Base-by-base conservation (phyloP, 495 filamentous ascomycete species). In the Penicillium psychrofluorescens region DNA sequence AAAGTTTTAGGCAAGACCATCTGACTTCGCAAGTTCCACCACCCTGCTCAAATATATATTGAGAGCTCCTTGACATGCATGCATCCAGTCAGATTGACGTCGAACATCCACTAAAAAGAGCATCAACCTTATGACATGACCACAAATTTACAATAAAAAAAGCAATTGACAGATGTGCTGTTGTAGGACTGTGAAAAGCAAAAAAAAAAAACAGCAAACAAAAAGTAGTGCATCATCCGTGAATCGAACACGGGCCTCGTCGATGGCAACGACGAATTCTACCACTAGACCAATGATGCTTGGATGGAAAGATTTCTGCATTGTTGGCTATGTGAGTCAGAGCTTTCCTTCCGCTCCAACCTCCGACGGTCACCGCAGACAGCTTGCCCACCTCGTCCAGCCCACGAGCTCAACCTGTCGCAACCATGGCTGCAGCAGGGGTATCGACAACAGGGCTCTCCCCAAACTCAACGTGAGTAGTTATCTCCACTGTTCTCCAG, bases 221-320 rank as follows among this genome's bases (percentile, higher is more conserved):
- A 49, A 51, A 50, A 63, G 52, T 36, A 45, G 41, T 73, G 71
- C 71, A 71, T 72, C 66, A 71, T 70, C 69, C 70, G 71, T 68
- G 72, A 75, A 74, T 75, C 72, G 72, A 75, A 75, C 72, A 68
- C 72, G 70, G 70, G 72, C 68, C 72, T 74, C 72, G 61, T 75
- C 72, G 72, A 75, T 75, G 70, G 71, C 70, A 75, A 74, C 71
- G 71, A 75, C 61, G 71, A 74, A 75, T 75, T 75, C 68, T 75
- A 75, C 71, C 71, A 75, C 71, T 75, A 75, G 69, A 75, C 71
- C 71, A 75, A 70, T 71, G 67, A 72, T 71, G 71, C 71, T 64
- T 22, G 22, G 22, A 22, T 4, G 22, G 0, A 22, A 22, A 4
- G 4, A 22, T 22, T 22, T 22, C 22, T 22, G 22, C 22, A 22